Evolutionary conservation across 345 rosid species (phyloP).

Genomic region (Rhodomyrtus tomentosa): DNA sequence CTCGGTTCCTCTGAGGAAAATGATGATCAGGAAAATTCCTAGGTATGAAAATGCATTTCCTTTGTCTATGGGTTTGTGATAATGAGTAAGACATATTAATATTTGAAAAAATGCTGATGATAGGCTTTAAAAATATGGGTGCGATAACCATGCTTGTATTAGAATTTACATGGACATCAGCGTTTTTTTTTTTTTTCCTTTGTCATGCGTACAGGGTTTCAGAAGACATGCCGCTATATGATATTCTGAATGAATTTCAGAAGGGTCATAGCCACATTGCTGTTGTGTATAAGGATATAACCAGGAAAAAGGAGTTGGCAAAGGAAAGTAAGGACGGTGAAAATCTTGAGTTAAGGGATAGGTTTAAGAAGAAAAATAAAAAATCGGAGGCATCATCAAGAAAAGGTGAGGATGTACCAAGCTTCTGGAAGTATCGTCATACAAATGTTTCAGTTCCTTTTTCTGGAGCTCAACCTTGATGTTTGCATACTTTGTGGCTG

Average conservation of each 20-base stretch:
- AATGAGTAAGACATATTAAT: neutral
- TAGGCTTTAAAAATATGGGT: neutral
- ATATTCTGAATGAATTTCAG: slow-evolving; percentile 90
- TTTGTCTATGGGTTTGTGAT: neutral
- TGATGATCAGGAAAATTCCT: slow-evolving; percentile 84
- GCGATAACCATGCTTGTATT: neutral
- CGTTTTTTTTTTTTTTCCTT: neutral
- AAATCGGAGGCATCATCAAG: slow-evolving; percentile 18
- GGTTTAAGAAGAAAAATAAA: slow-evolving; percentile 42
- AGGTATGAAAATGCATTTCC: slow-evolving; percentile 25
- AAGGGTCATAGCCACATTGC: slow-evolving; percentile 98
- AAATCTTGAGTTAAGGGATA: slow-evolving; percentile 33
- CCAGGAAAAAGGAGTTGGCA: slow-evolving; percentile 18
- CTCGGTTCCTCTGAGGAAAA: slow-evolving; percentile 70
- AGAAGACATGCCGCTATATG: slow-evolving; percentile 79
- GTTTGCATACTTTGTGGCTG: neutral
- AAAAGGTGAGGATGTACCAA: slow-evolving; percentile 29
- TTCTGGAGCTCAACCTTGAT: neutral
- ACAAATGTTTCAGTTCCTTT: neutral
- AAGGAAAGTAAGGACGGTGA: slow-evolving; percentile 25
- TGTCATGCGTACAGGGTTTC: slow-evolving; percentile 45
- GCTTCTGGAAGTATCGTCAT: neutral
- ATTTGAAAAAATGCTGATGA: neutral
- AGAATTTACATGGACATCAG: neutral
- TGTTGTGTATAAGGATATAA: slow-evolving; percentile 69